Conservation (phyloP, 2,329 filamentous ascomycete genomes). For the Diaporthe longicolla region DNA sequence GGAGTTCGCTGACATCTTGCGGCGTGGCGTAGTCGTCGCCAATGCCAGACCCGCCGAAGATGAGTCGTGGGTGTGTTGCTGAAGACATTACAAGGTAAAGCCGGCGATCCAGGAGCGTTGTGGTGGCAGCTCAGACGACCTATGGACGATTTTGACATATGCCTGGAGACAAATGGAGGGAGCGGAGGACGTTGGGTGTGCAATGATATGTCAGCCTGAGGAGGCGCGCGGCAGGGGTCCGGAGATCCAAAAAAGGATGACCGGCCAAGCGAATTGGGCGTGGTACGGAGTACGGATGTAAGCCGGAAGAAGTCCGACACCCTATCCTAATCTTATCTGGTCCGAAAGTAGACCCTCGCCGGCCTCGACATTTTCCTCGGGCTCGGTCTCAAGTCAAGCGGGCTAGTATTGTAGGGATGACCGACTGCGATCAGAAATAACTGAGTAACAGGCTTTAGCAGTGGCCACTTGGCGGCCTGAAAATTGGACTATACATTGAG, state of each 20-base stretch:
- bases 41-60: constrained; percentile 12
- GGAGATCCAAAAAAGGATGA: not conserved
- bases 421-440: no score
- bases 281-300: not conserved
- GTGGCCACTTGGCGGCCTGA: no score
- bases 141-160: not conserved
- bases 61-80: constrained; percentile 5
- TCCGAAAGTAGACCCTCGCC: not conserved
- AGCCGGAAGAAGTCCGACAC: not conserved
- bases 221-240: not conserved
- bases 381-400: no score
- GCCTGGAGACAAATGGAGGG: not conserved
- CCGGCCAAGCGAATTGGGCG: not conserved
- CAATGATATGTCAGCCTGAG: not conserved
- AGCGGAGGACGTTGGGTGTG: not conserved
- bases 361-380: no score
- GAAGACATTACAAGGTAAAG: not conserved
- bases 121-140: not conserved
- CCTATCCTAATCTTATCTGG: not conserved
- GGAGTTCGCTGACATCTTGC: not conserved
- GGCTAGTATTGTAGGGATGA: no score
- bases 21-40: constrained; percentile 5
- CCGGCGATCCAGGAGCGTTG: not conserved
- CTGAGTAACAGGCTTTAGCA: no score
- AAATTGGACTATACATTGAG: no score